Evolutionary conservation across 768 basidiomycete genomes (phyloP).

Genomic region (Hydnomerulius pinastri): DNA sequence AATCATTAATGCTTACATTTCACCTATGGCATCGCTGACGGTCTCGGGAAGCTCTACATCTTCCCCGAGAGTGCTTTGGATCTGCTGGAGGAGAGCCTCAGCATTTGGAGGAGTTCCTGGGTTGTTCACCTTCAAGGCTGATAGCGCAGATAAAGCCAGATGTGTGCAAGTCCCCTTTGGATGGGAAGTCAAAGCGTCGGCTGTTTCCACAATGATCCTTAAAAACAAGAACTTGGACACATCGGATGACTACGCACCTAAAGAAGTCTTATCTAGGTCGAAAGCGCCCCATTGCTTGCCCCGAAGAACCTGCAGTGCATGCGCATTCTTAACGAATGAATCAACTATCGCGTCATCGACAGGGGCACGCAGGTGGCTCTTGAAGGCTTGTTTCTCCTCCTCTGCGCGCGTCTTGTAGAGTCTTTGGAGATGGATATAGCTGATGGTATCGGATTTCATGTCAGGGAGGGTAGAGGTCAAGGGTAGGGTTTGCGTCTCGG

Average conservation of each 20-base stretch:
- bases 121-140: conserved; percentile 29
- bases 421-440: conserved; percentile 83
- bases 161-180: conserved; percentile 69
- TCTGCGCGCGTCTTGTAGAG: conserved; percentile 81
- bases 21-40: conserved; percentile 64
- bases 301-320: conserved; percentile 65
- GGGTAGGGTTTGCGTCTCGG: conserved; percentile 67
- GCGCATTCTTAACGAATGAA: conserved; percentile 78
- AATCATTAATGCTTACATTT: conserved; percentile 59
- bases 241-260: conserved; percentile 42
- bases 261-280: conserved; percentile 46
- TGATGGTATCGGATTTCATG: conserved; percentile 88
- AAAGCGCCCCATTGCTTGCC: conserved; percentile 64
- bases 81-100: conserved; percentile 55
- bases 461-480: conserved; percentile 89
- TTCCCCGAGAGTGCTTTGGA: conserved; percentile 50
- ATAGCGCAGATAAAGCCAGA: conserved; percentile 69
- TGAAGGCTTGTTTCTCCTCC: conserved; percentile 62
- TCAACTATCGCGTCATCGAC: conserved; percentile 61
- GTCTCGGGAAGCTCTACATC: conserved; percentile 54
- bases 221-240: neutral
- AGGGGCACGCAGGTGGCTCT: conserved; percentile 45
- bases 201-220: conserved; percentile 32
- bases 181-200: conserved; percentile 36
- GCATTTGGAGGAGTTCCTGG: conserved; percentile 41